Evolutionary conservation across 2,329 filamentous ascomycete genomes (phyloP).

Genomic region (Claviceps africana): DNA sequence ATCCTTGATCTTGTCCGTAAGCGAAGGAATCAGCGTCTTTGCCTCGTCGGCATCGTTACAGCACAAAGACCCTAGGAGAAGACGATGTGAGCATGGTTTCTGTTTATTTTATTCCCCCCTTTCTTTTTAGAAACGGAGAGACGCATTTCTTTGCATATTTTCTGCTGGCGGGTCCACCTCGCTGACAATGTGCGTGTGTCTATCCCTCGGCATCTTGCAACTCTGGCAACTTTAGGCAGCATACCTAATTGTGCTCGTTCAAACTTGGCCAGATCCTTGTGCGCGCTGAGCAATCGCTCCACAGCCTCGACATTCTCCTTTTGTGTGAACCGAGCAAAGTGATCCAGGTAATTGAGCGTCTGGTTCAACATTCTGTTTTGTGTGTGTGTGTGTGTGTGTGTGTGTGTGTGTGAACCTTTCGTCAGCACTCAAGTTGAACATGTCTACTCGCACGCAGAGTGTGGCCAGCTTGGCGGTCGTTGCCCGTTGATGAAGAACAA

Average conservation of each 20-base stretch:
- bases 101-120: no score
- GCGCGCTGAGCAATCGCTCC: constrained; percentile 67
- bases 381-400: not conserved
- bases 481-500: not conserved
- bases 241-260: constrained; percentile 84
- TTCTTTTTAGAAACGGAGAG: not conserved
- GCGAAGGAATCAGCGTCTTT: constrained; percentile 82
- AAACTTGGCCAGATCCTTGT: constrained; percentile 74
- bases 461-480: not conserved
- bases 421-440: constrained; percentile 4
- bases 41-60: constrained; percentile 90
- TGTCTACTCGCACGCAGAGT: not conserved
- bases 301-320: constrained; percentile 93
- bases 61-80: constrained; percentile 61
- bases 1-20: constrained; percentile 81
- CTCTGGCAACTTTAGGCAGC: constrained; percentile 10
- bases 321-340: constrained; percentile 90
- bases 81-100: not conserved
- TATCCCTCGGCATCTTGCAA: not conserved
- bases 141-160: not conserved
- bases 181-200: not conserved
- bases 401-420: not conserved
- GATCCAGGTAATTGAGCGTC: constrained; percentile 83
- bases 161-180: not conserved
- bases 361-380: constrained; percentile 57